Conservation (phyloP, 1,284 basidiomycete genomes). For the Chiua sp. region DNA sequence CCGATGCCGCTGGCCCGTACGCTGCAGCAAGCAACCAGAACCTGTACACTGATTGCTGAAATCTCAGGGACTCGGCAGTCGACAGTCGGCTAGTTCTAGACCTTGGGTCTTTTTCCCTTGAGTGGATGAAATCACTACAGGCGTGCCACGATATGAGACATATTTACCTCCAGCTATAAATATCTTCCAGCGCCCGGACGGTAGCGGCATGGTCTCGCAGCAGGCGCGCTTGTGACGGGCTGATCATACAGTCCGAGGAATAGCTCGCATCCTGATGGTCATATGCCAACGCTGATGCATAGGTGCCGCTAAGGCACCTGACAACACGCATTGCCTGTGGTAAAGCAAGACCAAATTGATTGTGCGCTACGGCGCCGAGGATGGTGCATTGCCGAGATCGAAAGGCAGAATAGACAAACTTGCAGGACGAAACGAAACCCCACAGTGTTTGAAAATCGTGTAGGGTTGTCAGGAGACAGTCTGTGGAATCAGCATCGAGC, state of each 20-base stretch:
- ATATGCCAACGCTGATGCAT: not conserved
- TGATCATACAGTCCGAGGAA: conserved; percentile 11
- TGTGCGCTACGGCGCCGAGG: conserved; percentile 36
- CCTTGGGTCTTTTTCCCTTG: conserved; percentile 39
- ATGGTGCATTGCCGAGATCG: conserved; percentile 39
- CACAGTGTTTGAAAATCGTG: conserved; percentile 37
- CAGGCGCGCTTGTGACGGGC: conserved; percentile 9
- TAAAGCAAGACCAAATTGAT: conserved; percentile 38
- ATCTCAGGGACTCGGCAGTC: conserved; percentile 33
- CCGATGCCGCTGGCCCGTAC: conserved; percentile 11
- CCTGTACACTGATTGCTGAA: conserved; percentile 40
- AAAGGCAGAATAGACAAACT: conserved; percentile 38
- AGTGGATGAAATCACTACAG: not conserved
- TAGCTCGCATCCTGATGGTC: conserved; percentile 2
- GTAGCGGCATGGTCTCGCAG: conserved; percentile 27
- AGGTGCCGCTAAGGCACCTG: conserved; percentile 2
- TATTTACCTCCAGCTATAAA: conserved; percentile 44
- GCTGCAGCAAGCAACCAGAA: conserved; percentile 33
- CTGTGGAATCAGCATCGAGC: conserved; percentile 33
- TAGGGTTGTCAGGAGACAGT: conserved; percentile 35
- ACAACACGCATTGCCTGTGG: conserved; percentile 39
- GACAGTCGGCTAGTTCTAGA: conserved; percentile 33
- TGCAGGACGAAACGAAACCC: conserved; percentile 36
- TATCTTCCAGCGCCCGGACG: conserved; percentile 35
- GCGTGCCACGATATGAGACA: not conserved